These are phyloP conservation scores for Cercospora nicotianae DNA, from an alignment of 2,329 filamentous ascomycete species.

Conservation along the genomic window DNA sequence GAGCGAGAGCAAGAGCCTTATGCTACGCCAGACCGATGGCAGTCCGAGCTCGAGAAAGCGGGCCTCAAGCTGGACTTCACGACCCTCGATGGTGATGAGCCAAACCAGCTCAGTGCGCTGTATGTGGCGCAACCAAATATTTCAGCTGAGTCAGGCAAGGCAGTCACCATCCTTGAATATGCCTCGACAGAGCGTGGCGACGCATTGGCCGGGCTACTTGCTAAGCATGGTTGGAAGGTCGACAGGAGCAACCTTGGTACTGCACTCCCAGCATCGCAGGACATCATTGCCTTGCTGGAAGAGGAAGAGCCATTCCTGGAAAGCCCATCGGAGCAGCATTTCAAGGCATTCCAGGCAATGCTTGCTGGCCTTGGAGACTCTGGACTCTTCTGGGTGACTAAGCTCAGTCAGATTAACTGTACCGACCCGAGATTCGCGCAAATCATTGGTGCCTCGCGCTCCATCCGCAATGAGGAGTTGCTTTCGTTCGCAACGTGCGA, in stretches of 20 bases:
- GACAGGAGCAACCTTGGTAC: neutral
- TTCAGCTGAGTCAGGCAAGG: neutral
- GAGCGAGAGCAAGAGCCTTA: neutral
- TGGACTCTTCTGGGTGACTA: conserved; percentile 11
- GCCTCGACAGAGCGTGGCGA: neutral
- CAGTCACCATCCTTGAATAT: neutral
- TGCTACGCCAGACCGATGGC: neutral
- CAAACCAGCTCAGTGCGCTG: neutral
- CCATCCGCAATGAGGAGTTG: neutral
- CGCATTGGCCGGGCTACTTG: neutral
- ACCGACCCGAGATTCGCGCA: neutral
- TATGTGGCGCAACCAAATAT: neutral
- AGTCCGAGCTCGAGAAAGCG: neutral
- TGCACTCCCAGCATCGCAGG: neutral
- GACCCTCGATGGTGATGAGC: neutral
- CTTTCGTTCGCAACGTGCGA: neutral
- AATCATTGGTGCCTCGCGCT: neutral
- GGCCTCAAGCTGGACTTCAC: neutral
- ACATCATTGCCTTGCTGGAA: neutral
- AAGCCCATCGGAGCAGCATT: neutral
- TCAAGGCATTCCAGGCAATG: neutral
- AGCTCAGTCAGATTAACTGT: neutral
- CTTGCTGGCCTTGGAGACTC: neutral
- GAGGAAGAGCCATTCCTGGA: neutral
- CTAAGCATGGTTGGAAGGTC: neutral